Percentiles rank a stretch among this genome's conserved stretches.
Evolutionary conservation across 257 asterid species (phyloP).

Genomic region (Striga asiatica): DNA sequence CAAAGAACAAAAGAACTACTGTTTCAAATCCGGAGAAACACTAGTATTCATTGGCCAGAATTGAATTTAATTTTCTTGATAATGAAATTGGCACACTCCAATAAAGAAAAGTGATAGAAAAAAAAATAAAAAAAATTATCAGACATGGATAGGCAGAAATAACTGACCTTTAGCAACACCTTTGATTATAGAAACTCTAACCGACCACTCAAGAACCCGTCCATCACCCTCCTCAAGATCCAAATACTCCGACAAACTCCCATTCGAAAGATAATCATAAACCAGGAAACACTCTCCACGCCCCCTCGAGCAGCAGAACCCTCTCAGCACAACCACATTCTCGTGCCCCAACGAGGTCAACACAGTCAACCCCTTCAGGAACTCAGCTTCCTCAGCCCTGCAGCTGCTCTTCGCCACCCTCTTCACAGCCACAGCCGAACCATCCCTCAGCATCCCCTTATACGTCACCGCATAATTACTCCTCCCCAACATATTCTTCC

Average conservation of each 20-base stretch:
- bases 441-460: conserved; percentile 66
- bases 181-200: conserved; percentile 55
- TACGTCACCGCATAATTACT: conserved; percentile 59
- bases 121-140: background rate
- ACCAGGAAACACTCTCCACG: conserved; percentile 81
- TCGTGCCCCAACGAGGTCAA: conserved; percentile 72
- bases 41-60: no score
- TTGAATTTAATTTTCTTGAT: no score
- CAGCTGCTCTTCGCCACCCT: conserved; percentile 74
- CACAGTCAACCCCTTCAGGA: conserved; percentile 56
- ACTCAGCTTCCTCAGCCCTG: conserved; percentile 77
- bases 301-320: conserved; percentile 79
- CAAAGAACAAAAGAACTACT: no score
- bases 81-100: no score
- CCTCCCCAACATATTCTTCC: conserved; percentile 62
- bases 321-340: conserved; percentile 60
- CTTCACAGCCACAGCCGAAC: conserved; percentile 65
- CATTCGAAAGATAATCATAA: conserved; percentile 65
- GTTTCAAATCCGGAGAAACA: no score
- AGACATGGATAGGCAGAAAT: background rate
- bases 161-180: conserved; percentile 66
- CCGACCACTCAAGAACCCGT: conserved; percentile 64
- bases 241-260: conserved; percentile 51
- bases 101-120: no score
- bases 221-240: conserved; percentile 51